Evolutionary conservation across 208 protist genomes (phyloP), one percentile per base, ranked within the genome.

Genomic region (Leishmania gerbilli): DNA sequence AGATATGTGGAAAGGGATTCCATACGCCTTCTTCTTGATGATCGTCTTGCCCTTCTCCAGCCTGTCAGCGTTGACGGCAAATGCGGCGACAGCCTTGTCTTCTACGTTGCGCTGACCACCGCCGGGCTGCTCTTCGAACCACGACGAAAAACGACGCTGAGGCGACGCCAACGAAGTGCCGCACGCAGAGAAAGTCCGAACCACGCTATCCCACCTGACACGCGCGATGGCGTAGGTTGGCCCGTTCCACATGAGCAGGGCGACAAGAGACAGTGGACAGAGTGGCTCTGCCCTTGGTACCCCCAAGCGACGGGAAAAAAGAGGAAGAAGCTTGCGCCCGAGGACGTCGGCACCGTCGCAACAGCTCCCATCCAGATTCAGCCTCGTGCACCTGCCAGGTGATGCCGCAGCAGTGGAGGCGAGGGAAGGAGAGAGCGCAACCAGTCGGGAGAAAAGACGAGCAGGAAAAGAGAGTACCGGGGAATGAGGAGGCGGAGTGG

Each of bases 1-100:
- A 51, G 79, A 84, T 31, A 98, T 87, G 76, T 86, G 92, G 84
- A 98, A 98, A 19, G 95, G 89, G 58, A 98, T 96, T 56, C 93
- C 95, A 68, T 88, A 87, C 21, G 92, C 93, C 74, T 93, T 95
- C 53, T 88, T 88, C 77, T 94, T 87, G 51, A 98, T 88, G 40
- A 91, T 88, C 8, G 87, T 87, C 79, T 90, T 90, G 19, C 76
- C 76, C 74, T 86, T 88, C 71, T 95, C 90, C 49, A 97, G 80
- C 27, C 86, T 78, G 71, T 95, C 89, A 45, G 90, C 85, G 71
- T 92, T 90, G 76, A 93, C 84, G 34, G 88, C 89, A 75, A 97
- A 96, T 37, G 87, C 89, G 31, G 90, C 79, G 42, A 94, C 89
- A 24, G 67, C 79, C 24, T 60, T 82, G 65, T 88, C 85, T 53